Percentiles rank a stretch among this genome's conserved stretches.
These are phyloP conservation scores for Pythium periplocum DNA, from an alignment of 352 stramenopile genomes.

Conservation along the genomic window DNA sequence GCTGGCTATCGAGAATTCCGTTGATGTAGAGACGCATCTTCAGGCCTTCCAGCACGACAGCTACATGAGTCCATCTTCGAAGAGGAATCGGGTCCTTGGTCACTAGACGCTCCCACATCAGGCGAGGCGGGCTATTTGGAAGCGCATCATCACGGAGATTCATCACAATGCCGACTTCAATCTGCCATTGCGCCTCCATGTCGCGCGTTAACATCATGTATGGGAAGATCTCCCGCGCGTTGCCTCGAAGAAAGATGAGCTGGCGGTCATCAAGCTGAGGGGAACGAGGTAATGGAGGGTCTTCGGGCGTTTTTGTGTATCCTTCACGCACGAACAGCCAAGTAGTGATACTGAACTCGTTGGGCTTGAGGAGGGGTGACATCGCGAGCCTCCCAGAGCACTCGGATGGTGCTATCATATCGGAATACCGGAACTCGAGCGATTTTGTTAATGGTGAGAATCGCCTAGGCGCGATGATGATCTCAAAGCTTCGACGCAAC, in stretches of 20 bases:
- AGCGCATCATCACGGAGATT: neutral
- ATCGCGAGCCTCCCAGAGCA: conserved; percentile 19
- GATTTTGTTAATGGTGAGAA: conserved; percentile 59
- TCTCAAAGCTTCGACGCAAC: conserved; percentile 56
- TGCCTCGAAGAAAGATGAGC: conserved; percentile 71
- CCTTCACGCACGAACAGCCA: conserved; percentile 71
- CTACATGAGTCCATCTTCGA: conserved; percentile 81
- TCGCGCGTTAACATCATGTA: conserved; percentile 56
- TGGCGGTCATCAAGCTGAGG: conserved; percentile 24
- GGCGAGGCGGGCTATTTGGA: conserved; percentile 1
- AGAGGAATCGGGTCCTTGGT: conserved; percentile 69
- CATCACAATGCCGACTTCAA: conserved; percentile 59
- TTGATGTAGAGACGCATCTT: conserved; percentile 91
- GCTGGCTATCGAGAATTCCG: conserved; percentile 80
- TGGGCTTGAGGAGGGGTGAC: conserved; percentile 54
- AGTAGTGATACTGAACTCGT: conserved; percentile 85
- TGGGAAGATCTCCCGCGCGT: conserved; percentile 48
- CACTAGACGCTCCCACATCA: conserved; percentile 51
- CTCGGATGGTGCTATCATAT: conserved; percentile 30
- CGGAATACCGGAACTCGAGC: conserved; percentile 46
- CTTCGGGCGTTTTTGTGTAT: neutral
- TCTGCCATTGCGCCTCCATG: conserved; percentile 27
- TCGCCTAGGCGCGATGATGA: conserved; percentile 47
- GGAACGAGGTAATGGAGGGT: neutral
- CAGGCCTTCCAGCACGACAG: conserved; percentile 74